These are phyloP conservation scores for Wilhelminamyces savonicus DNA, from an alignment of 805 yeast genomes.

Conservation along the genomic window DNA sequence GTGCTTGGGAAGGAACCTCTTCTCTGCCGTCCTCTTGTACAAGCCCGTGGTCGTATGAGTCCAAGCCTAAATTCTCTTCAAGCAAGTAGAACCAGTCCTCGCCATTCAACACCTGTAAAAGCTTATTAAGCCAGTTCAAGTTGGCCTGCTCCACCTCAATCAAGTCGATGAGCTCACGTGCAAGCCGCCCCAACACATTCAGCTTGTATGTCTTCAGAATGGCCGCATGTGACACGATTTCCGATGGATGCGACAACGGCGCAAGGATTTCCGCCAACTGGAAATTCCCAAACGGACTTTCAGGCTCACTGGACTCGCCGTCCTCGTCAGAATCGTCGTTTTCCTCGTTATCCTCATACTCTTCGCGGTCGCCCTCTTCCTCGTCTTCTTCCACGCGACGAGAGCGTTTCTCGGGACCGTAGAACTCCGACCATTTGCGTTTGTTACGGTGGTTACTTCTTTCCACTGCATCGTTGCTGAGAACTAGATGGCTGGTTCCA, in stretches of 20 bases:
- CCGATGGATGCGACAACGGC: slow-evolving; percentile 78
- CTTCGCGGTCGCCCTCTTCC: slow-evolving; percentile 1
- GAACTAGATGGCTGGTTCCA: slow-evolving; percentile 28
- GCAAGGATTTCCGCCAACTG: slow-evolving; percentile 47
- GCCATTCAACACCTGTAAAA: slow-evolving; percentile 77
- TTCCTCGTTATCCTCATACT: slow-evolving; percentile 1
- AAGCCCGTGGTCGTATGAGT: slow-evolving; percentile 64
- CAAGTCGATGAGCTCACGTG: slow-evolving; percentile 66
- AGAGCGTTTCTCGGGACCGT: slow-evolving; percentile 6
- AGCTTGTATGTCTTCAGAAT: slow-evolving; percentile 59
- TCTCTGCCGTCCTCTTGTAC: slow-evolving; percentile 9
- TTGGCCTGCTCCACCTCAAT: slow-evolving; percentile 78
- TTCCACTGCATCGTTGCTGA: slow-evolving; percentile 30
- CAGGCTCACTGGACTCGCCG: slow-evolving; percentile 8
- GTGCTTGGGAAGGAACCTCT: neutral
- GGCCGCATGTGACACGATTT: slow-evolving; percentile 65
- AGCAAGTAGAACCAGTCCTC: slow-evolving; percentile 71
- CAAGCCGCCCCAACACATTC: slow-evolving; percentile 46
- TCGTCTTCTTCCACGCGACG: slow-evolving; percentile 3
- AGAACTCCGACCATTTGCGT: slow-evolving; percentile 30
- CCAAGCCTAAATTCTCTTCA: slow-evolving; percentile 60
- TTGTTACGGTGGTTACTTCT: slow-evolving; percentile 20
- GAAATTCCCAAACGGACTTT: slow-evolving; percentile 21
- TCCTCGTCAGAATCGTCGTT: slow-evolving; percentile 14
- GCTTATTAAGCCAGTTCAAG: slow-evolving; percentile 61